Evolutionary conservation across 257 asterid genomes (phyloP), one percentile per base, ranked within the genome.

Genomic region (Cynanchum wilfordii): DNA sequence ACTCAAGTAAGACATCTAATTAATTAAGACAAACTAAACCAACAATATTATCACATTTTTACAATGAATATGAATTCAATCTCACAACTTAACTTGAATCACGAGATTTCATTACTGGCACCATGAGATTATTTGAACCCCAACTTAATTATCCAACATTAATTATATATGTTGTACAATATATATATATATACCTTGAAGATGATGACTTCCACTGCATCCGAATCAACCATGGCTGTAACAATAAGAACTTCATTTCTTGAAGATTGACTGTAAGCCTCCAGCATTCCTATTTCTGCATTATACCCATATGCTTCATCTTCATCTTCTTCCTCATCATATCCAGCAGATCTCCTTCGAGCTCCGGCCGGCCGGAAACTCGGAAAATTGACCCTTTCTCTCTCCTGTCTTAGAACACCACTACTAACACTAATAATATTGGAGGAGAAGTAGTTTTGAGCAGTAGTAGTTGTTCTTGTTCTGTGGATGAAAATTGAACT

Each of bases 241-340:
- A 90, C 91, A 68, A 87, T 70, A 66, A 90, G 91, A 56, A 82
- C 81, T 85, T 88, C 95, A 74, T 86, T 82, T 73, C 81, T 83
- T 51, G 76, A 79, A 54, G 76, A 71, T 40, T 84, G 86, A 65
- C 78, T 79, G n/a, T 90, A 90, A 15, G 66, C 69, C 62, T 88
- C 97, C 66, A 90, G 64, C 79, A 79, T n/a, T n/a, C 84, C 88
- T 64, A 90, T 65, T 76, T 90, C 93, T 57, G 63, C 82, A 50
- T 87, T 88, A 49, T 84, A 72, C 27, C 86, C 87, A 17, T 76
- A 54, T 40, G 83, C 90, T 44, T 83, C 89, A 0, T 85, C 86
- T 0, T 84, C 86, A 0, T 80, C 88, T 0, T 82, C 85, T 0
- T 75, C 87, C 0, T 77, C 70, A 10, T 81, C 86, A 29, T 75